A percentile compares a stretch with the other conserved stretches of the same genome.
Conservation (phyloP, 2,329 filamentous ascomycete genomes). For the Aspergillus proliferans region DNA sequence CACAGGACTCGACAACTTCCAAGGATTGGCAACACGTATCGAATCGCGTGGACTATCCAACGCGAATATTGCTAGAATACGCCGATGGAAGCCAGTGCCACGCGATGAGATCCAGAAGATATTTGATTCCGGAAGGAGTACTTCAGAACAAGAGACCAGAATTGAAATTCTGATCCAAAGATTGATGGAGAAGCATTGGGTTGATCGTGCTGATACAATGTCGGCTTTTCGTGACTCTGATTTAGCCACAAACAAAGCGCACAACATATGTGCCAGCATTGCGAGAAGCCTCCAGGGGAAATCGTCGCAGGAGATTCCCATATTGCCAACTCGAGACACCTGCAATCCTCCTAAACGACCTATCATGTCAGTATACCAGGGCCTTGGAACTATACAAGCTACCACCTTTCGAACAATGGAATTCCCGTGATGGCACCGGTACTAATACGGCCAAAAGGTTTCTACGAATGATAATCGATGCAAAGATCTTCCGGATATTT, state of each 20-base stretch:
- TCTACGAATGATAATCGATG: too few species aligned
- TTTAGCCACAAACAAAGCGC: neutral
- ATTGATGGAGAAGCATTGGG: conserved; percentile 1
- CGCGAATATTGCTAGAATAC: neutral
- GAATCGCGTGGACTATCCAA: neutral
- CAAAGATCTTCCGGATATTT: too few species aligned
- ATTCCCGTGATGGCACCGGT: too few species aligned
- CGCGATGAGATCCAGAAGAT: neutral
- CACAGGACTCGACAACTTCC: neutral
- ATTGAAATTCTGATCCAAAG: neutral
- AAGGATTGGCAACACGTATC: neutral
- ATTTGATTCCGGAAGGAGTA: neutral
- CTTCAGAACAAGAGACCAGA: neutral
- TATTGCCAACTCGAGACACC: neutral
- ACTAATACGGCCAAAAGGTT: too few species aligned
- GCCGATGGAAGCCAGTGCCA: neutral
- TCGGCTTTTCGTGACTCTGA: neutral
- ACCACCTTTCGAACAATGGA: too few species aligned
- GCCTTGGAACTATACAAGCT: too few species aligned
- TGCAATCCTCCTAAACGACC: neutral
- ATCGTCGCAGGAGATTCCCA: neutral
- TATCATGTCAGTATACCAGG: too few species aligned
- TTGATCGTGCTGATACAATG: conserved; percentile 1
- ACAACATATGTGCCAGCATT: neutral
- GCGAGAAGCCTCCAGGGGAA: neutral